Evolutionary conservation across 225 moss, liverwort and hornwort species (phyloP).

Genomic region (Pleurozium schreberi): DNA sequence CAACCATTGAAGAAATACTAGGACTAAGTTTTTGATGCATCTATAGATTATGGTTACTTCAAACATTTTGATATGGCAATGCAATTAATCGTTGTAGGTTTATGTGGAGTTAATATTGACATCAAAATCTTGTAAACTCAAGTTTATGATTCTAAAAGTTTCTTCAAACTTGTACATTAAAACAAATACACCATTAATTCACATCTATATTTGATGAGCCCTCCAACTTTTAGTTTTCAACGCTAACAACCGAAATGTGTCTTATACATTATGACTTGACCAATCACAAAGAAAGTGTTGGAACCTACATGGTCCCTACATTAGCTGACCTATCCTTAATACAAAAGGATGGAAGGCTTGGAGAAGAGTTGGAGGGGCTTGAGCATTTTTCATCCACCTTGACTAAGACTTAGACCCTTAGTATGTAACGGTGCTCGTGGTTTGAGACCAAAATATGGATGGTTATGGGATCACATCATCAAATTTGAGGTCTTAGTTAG

Average conservation of each 20-base stretch:
- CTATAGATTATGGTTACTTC: not conserved
- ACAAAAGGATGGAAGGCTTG: too few relatives aligned
- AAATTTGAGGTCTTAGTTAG: not conserved
- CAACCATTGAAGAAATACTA: not conserved
- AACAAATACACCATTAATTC: not conserved
- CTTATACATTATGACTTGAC: not conserved
- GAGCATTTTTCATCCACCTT: not conserved
- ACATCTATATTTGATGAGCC: not conserved
- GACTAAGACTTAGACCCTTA: not conserved
- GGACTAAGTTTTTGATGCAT: not conserved
- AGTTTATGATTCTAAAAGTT: not conserved
- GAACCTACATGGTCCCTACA: too few relatives aligned
- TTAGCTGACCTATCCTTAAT: too few relatives aligned
- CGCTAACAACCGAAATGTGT: not conserved
- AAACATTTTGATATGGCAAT: not conserved
- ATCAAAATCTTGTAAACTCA: not conserved
- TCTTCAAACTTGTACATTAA: not conserved
- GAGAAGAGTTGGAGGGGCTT: not conserved
- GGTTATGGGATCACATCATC: not conserved
- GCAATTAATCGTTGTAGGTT: not conserved
- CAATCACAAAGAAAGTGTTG: not conserved
- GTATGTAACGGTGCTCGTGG: rapidly evolving
- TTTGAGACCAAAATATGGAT: not conserved
- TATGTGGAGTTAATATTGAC: not conserved
- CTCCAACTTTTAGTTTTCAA: not conserved